Evolutionary conservation across 179 eudicot genomes (phyloP), one percentile per base, ranked within the genome.

Genomic region (Amaranthus tricolor): DNA sequence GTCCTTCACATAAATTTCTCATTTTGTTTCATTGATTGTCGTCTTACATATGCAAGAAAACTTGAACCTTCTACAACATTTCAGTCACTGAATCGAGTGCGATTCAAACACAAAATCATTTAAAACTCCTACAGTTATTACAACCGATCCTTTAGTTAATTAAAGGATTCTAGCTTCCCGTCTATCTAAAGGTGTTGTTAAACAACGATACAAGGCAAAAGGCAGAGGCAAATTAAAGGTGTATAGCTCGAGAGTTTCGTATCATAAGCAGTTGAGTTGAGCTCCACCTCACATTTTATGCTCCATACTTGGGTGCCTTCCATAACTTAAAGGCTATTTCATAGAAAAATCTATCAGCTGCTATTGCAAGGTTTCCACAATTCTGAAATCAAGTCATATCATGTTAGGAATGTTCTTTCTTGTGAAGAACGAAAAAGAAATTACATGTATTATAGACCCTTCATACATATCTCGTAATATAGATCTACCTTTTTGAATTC

Each of bases 271-370:
- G 9, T 53, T 55, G 6, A 49, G 4, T 53, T 55, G 9, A 66
- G 72, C 68, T 78, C 48, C 50, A 15, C 47, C 55, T 44, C 52
- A n/a, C 64, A 45, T 15, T 17, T 60, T 77, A 91, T 59, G 99
- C 99, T 75, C 99, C 99, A 80, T 95, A 95, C 76, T 95, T 95
- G 49, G 99, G 97, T 76, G 97, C 95, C 88, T 95, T 95, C 97
- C 99, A 93, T 54, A 95, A 85, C 87, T 95, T 95, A 72, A 95
- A 95, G 31, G 99, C 97, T 43, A 93, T 84, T 85, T 95, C 99
- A 52, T 93, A 86, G 48, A 95, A 70, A 75, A 95, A 91, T 70
- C 97, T 89, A 71, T 93, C 99, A 5, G 97, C 97, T 15, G 99
- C 93, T 77, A 91, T 89, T 19, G 87, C 93, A 62, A 93, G 97